Evolutionary conservation across 208 protist species (phyloP), one percentile per base, ranked within the genome.

Genomic region (Cochliopodium minus): DNA sequence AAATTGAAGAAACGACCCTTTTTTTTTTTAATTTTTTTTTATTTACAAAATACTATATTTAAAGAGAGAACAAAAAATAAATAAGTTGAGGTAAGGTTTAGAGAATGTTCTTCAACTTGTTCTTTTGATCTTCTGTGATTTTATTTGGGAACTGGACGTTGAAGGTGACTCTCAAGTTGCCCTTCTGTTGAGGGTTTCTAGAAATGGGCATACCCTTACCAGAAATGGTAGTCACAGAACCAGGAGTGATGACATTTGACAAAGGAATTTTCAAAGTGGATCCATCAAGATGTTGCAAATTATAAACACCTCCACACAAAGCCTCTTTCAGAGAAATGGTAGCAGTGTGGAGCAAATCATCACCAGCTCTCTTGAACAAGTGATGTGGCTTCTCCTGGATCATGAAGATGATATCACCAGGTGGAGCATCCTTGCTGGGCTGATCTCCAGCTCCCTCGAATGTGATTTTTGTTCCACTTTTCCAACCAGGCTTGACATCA

Each of bases 341-440:
- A 39, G 5, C 17, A 5, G 43, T 58, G 57, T 38, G 57, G n/a
- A 70, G 30, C 35, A 82, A 66, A 50, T 76, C 33, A 59, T 81
- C 70, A 28, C 65, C 61, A 3, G 73, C 69, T 22, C 76, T 62
- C 29, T 59, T 50, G 56, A 76, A 77, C 20, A 25, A 23, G 11
- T 48, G 5, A 28, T 82, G 73, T 4, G 58, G 62, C 54, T 69
- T 70, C 61, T 84, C 69, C 22, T 74, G 43, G 34, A 85, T 51
- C 15, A 76, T 61, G 61, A 80, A 80, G 0, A 79, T 66, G 45
- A 85, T 61, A 57, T 85, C 76, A 30, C 74, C 71, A 17, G 75
- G 69, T 5, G 50, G 48, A 13, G 45, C 13, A n/a, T n/a, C n/a
- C n/a, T n/a, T n/a, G n/a, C n/a, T n/a, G n/a, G n/a, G n/a, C 48